phyloP scores from a whole-genome alignment of 2,329 filamentous ascomycete species.

The Pseudogymnoascus sp. region DNA sequence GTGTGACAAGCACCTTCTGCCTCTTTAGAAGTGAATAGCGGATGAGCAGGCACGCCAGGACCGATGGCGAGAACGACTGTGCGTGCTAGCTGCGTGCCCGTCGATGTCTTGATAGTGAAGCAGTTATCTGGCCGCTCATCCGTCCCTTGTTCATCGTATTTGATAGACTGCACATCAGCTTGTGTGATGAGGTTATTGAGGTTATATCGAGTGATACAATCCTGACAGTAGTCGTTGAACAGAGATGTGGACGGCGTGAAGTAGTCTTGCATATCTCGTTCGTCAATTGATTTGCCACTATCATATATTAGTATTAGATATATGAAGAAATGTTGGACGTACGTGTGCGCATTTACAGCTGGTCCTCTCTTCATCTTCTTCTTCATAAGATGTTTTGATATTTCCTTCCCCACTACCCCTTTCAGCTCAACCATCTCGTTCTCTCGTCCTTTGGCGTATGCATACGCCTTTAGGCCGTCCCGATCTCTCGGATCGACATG shows the following conservation, averaged over 20 bases:
- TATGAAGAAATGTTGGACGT: background rate
- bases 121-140: conserved; percentile 37
- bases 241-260: conserved; percentile 55
- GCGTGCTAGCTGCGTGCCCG: conserved; percentile 46
- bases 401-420: conserved; percentile 68
- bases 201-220: conserved; percentile 49
- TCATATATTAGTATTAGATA: conserved; percentile 16
- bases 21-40: conserved; percentile 31
- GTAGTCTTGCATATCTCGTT: conserved; percentile 61
- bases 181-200: conserved; percentile 52
- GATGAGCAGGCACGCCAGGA: conserved; percentile 29
- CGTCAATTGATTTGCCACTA: conserved; percentile 43
- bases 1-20: conserved; percentile 12
- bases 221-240: conserved; percentile 54
- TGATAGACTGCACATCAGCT: conserved; percentile 31
- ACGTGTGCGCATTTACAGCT: background rate
- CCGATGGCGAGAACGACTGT: conserved; percentile 64
- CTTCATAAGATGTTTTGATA: conserved; percentile 74
- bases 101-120: conserved; percentile 56
- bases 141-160: conserved; percentile 13
- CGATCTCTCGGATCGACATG: conserved; percentile 69
- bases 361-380: conserved; percentile 38
- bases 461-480: conserved; percentile 63
- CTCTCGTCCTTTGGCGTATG: conserved; percentile 52
- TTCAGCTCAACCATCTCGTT: conserved; percentile 60